Percentiles rank a stretch among this genome's conserved stretches.
phyloP scores from a whole-genome alignment of 192 early-diverging fungal species.

The Mortierella claussenii region DNA sequence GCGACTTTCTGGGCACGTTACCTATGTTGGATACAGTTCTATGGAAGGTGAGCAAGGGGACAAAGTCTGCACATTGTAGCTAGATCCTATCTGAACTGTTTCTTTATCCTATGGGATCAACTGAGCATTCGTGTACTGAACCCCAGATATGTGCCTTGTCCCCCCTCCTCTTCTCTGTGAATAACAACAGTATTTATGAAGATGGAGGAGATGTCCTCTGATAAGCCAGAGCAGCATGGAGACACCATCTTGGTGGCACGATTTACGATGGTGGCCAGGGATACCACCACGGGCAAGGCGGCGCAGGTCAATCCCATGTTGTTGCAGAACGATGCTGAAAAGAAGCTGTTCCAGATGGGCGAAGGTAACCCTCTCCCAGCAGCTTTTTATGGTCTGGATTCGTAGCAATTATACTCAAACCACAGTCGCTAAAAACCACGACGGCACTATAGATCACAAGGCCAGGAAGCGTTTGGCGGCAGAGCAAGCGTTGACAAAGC shows the following conservation, averaged over 20 bases:
- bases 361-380: constrained; percentile 51
- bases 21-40: constrained; percentile 85
- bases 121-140: no score
- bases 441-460: constrained; percentile 65
- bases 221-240: constrained; percentile 13
- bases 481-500: constrained; percentile 65
- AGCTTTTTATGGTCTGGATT: neutral
- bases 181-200: constrained; percentile 75
- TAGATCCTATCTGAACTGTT: no score
- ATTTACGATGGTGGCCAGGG: constrained; percentile 90
- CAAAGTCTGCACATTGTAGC: no score
- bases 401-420: no score
- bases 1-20: constrained; percentile 84
- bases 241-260: constrained; percentile 78
- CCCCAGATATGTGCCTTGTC: no score
- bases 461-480: constrained; percentile 57
- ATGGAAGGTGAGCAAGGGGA: constrained; percentile 91
- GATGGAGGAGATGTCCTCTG: constrained; percentile 62
- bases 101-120: no score
- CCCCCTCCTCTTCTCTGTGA: neutral
- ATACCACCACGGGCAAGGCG: constrained; percentile 75
- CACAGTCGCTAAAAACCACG: no score
- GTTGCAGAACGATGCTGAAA: constrained; percentile 79
- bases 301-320: constrained; percentile 78
- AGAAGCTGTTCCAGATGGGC: constrained; percentile 73